Evolutionary conservation across 1,284 basidiomycete species (phyloP).

Genomic region (Blastosporella zonata): DNA sequence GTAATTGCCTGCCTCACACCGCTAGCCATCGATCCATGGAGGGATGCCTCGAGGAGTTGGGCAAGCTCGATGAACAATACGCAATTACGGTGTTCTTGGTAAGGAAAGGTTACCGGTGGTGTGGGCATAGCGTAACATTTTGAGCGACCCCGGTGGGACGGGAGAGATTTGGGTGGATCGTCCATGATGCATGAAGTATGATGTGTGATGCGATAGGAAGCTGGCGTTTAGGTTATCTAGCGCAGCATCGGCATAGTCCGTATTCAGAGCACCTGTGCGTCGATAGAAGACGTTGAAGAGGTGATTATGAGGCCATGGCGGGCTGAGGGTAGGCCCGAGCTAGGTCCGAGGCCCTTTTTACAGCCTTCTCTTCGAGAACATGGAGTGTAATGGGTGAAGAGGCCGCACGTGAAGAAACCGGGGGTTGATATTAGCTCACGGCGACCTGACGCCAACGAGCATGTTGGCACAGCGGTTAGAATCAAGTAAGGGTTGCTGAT

Average conservation of each 20-base stretch:
- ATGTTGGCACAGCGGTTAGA: neutral
- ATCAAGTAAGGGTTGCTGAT: neutral
- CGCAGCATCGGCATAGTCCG: constrained; percentile 10
- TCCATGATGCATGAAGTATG: neutral
- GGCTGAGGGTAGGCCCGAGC: constrained; percentile 10
- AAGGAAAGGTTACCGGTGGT: neutral
- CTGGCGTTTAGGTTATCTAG: constrained; percentile 9
- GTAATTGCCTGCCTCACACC: constrained; percentile 3
- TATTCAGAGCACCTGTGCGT: neutral
- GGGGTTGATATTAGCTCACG: constrained; percentile 9
- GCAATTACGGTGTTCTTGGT: neutral
- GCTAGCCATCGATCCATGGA: neutral
- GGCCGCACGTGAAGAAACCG: neutral
- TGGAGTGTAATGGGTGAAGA: neutral
- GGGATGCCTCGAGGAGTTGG: constrained; percentile 8
- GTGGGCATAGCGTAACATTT: neutral
- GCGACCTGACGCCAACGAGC: constrained; percentile 4
- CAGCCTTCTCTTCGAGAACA: constrained; percentile 9
- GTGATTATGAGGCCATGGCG: constrained; percentile 5
- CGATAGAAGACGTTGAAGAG: neutral
- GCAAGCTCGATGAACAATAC: neutral
- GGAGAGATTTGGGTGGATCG: constrained; percentile 6
- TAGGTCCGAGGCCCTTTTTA: constrained; percentile 13
- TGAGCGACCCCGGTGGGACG: neutral
- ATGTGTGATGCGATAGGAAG: constrained; percentile 6